Evolutionary conservation across 768 basidiomycete species (phyloP).

Genomic region (Amanita rubescens): DNA sequence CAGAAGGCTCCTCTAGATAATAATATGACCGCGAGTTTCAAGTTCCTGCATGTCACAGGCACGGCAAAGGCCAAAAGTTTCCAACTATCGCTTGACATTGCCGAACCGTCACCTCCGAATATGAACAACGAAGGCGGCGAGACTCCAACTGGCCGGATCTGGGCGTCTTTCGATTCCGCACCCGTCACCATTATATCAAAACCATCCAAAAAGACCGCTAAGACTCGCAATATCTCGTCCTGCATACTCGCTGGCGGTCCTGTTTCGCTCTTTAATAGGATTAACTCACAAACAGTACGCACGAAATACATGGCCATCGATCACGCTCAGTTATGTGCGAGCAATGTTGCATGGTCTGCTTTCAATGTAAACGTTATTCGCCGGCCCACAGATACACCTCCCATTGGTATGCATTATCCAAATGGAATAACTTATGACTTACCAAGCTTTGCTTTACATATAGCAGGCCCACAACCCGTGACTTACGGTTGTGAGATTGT

Average conservation of each 20-base stretch:
- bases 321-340: conserved; percentile 75
- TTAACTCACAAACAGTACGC: conserved; percentile 94
- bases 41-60: conserved; percentile 83
- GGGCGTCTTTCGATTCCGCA: conserved; percentile 89
- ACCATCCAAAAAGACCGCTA: conserved; percentile 94
- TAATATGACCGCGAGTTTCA: conserved; percentile 84
- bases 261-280: conserved; percentile 90
- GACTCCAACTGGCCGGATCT: conserved; percentile 55
- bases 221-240: conserved; percentile 85
- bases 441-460: conserved; percentile 31
- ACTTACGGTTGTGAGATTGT: conserved; percentile 89
- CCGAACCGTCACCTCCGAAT: conserved; percentile 59
- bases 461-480: conserved; percentile 72
- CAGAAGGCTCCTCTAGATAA: conserved; percentile 80
- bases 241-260: conserved; percentile 87
- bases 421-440: conserved; percentile 25
- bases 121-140: conserved; percentile 39
- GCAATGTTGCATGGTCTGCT: conserved; percentile 87
- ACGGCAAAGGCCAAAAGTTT: conserved; percentile 89
- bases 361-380: conserved; percentile 90
- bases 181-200: conserved; percentile 95
- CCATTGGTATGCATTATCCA: conserved; percentile 63
- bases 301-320: conserved; percentile 98
- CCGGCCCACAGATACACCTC: conserved; percentile 55
- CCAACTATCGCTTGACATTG: conserved; percentile 77